Percentiles rank a stretch among this genome's conserved stretches.
Evolutionary conservation across 345 rosid species (phyloP).

Genomic region (Hibiscus tridactylites): DNA sequence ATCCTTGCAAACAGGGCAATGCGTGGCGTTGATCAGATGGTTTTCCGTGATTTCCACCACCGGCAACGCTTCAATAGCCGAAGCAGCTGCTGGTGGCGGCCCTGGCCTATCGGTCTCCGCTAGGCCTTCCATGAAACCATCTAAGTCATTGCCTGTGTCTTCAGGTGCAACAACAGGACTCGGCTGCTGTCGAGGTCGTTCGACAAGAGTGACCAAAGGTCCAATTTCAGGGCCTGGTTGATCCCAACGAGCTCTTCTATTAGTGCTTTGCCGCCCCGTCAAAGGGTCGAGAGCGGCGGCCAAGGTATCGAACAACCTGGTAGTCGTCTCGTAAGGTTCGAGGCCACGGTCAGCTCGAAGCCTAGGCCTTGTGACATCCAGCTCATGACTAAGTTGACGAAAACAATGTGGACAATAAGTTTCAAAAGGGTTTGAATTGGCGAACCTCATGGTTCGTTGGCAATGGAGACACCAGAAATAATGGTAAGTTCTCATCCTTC

Average conservation of each 20-base stretch:
- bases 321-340: conserved; percentile 5
- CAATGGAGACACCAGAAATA: conserved; percentile 65
- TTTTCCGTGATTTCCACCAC: conserved; percentile 23
- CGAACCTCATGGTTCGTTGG: conserved; percentile 39
- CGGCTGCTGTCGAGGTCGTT: conserved; percentile 6
- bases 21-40: conserved; percentile 24
- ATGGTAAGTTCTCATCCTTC: conserved; percentile 58
- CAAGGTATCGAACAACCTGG: conserved; percentile 18
- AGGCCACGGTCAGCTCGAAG: conserved; percentile 11
- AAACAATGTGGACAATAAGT: conserved; percentile 51
- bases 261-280: neutral
- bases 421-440: conserved; percentile 26
- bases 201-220: conserved; percentile 49
- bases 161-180: neutral
- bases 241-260: conserved; percentile 28
- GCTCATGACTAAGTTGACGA: conserved; percentile 34
- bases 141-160: neutral
- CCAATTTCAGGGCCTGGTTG: conserved; percentile 17
- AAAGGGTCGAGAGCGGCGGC: conserved; percentile 19
- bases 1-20: conserved; percentile 76
- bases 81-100: conserved; percentile 38
- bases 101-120: conserved; percentile 26
- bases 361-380: conserved; percentile 35
- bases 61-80: conserved; percentile 47
- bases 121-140: conserved; percentile 11